Evolutionary conservation across 257 asterid species (phyloP).

Genomic region (Solanum sitiens): DNA sequence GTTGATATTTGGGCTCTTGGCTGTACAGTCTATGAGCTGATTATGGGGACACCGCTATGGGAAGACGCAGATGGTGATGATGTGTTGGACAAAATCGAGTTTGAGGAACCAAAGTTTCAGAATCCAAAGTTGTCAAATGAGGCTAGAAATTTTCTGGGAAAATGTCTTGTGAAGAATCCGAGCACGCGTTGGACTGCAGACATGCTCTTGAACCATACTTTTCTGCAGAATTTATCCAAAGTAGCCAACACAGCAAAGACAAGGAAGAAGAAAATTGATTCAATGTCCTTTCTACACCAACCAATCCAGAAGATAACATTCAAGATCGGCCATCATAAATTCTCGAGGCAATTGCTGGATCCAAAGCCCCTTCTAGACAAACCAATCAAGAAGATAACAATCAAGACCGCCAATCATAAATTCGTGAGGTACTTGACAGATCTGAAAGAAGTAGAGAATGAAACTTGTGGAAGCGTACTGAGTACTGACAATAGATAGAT

Average conservation of each 20-base stretch:
- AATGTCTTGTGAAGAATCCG: background rate
- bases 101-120: background rate
- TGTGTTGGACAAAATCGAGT: background rate
- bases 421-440: background rate
- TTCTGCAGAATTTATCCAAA: background rate
- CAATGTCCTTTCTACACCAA: too few species aligned
- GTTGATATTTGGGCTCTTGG: conserved; percentile 14
- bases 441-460: background rate
- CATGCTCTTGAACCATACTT: background rate
- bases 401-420: background rate
- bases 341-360: too few species aligned
- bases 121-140: background rate
- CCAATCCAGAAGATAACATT: too few species aligned
- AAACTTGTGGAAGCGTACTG: background rate
- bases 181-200: background rate
- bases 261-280: background rate
- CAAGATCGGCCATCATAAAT: too few species aligned
- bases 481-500: background rate
- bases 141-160: conserved; percentile 1
- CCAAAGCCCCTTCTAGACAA: background rate
- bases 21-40: background rate
- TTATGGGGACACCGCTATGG: background rate
- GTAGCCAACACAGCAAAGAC: background rate
- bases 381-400: too few species aligned
- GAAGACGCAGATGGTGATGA: background rate